Percentiles rank a stretch among this genome's conserved stretches.
Conservation (phyloP, 2,329 filamentous ascomycete genomes). For the Alternaria sp. region DNA sequence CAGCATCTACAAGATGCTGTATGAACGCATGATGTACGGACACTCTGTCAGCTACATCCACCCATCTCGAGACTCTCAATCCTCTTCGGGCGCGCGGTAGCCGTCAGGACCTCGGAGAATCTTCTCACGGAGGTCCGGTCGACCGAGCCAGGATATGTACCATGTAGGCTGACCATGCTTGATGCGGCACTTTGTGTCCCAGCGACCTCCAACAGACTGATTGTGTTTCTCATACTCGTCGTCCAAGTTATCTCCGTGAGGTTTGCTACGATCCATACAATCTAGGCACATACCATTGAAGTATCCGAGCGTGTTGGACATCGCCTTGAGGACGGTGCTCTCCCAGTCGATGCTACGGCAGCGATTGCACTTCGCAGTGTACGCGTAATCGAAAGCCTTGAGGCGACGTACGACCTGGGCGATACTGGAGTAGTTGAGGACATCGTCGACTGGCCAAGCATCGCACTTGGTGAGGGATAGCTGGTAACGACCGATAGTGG, state of each 20-base stretch:
- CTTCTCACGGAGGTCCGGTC: slow-evolving; percentile 24
- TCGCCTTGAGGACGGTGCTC: not conserved
- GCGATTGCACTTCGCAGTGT: slow-evolving; percentile 10
- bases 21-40: not conserved
- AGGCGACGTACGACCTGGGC: slow-evolving; percentile 16
- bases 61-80: not conserved
- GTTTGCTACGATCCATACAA: slow-evolving; percentile 31
- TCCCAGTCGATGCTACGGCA: slow-evolving; percentile 20
- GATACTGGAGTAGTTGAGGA: slow-evolving; percentile 13
- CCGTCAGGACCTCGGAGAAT: slow-evolving; percentile 12
- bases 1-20: not conserved
- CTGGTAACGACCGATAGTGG: slow-evolving; percentile 22
- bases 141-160: slow-evolving; percentile 36
- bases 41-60: not conserved
- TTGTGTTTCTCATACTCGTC: slow-evolving; percentile 30
- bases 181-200: slow-evolving; percentile 32
- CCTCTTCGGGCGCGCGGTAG: not conserved
- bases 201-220: slow-evolving; percentile 19
- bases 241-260: slow-evolving; percentile 14
- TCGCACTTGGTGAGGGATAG: slow-evolving; percentile 16
- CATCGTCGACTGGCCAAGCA: slow-evolving; percentile 25
- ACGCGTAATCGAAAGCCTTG: slow-evolving; percentile 15
- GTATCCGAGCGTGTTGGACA: slow-evolving; percentile 8
- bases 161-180: slow-evolving; percentile 36
- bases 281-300: slow-evolving; percentile 45